These are phyloP conservation scores for Chlorella sp. DNA, from an alignment of 139 green algal genomes.

Conservation along the genomic window DNA sequence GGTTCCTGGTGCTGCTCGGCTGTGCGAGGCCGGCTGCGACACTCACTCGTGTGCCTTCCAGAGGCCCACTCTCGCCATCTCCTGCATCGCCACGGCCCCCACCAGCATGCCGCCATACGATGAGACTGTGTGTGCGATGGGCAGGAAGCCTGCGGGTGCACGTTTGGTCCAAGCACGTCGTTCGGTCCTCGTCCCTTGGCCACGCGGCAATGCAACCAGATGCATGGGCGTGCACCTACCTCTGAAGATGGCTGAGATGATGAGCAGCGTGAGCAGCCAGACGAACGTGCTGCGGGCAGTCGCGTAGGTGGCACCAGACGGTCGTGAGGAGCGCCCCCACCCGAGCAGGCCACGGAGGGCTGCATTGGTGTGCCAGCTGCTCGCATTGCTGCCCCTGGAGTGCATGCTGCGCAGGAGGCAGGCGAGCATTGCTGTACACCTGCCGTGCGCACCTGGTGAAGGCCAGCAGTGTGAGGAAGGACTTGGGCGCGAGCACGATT, in stretches of 20 bases:
- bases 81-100: constrained; percentile 33
- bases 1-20: too few species aligned
- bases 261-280: constrained; percentile 40
- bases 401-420: too few species aligned
- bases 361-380: too few species aligned
- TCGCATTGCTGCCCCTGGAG: too few species aligned
- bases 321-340: too few species aligned
- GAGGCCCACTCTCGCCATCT: constrained; percentile 15
- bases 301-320: too few species aligned
- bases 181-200: neutral
- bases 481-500: constrained; percentile 40
- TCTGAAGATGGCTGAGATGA: constrained; percentile 35
- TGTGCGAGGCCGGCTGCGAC: too few species aligned
- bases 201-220: too few species aligned
- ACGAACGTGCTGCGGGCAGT: constrained; percentile 44
- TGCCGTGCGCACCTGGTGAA: constrained; percentile 27
- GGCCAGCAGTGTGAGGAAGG: constrained; percentile 39
- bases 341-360: too few species aligned
- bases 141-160: constrained; percentile 35
- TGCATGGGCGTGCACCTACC: constrained; percentile 22
- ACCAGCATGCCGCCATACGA: constrained; percentile 37
- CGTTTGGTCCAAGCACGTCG: too few species aligned
- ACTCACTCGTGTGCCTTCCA: neutral
- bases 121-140: neutral
- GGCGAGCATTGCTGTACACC: too few species aligned